phyloP scores from a whole-genome alignment of 768 basidiomycete species.

The Leccinum fibrillosum region DNA sequence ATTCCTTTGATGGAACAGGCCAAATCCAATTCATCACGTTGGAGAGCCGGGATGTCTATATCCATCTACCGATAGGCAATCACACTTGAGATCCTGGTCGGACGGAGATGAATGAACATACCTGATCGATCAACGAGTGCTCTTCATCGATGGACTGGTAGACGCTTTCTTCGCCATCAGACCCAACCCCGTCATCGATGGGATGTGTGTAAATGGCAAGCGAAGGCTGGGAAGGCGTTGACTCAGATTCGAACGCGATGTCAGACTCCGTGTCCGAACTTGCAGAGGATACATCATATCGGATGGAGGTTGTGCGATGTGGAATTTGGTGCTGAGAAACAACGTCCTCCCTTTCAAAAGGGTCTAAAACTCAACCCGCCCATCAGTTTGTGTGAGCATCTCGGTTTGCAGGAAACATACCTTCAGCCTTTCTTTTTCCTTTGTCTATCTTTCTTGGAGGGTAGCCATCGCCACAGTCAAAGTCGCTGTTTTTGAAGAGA shows the following conservation, averaged over 20 bases:
- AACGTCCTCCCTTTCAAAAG: not conserved
- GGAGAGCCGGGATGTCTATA: constrained; percentile 8
- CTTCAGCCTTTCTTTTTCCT: constrained; percentile 20
- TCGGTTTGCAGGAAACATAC: not conserved
- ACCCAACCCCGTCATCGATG: not conserved
- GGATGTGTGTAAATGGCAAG: not conserved
- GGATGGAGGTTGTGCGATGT: not conserved
- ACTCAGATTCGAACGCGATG: not conserved
- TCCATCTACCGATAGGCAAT: constrained; percentile 18
- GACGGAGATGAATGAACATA: not conserved
- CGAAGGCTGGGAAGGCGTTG: constrained; percentile 1
- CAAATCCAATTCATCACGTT: constrained; percentile 20
- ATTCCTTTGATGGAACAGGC: constrained; percentile 39
- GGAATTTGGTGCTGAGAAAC: not conserved
- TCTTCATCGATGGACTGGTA: constrained; percentile 15
- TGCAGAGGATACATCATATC: not conserved
- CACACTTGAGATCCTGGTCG: not conserved
- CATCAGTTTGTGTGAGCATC: not conserved
- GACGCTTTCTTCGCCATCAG: constrained; percentile 13
- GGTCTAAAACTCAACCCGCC: constrained; percentile 4
- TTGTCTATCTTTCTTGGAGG: constrained; percentile 15
- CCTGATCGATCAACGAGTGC: constrained; percentile 3
- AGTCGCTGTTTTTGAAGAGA: not conserved
- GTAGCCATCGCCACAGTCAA: not conserved
- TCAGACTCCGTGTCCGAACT: constrained; percentile 5